A percentile compares a stretch with the other conserved stretches of the same genome.
These are phyloP conservation scores for Agroathelia rolfsii DNA, from an alignment of 1,284 basidiomycete species.

Conservation along the genomic window DNA sequence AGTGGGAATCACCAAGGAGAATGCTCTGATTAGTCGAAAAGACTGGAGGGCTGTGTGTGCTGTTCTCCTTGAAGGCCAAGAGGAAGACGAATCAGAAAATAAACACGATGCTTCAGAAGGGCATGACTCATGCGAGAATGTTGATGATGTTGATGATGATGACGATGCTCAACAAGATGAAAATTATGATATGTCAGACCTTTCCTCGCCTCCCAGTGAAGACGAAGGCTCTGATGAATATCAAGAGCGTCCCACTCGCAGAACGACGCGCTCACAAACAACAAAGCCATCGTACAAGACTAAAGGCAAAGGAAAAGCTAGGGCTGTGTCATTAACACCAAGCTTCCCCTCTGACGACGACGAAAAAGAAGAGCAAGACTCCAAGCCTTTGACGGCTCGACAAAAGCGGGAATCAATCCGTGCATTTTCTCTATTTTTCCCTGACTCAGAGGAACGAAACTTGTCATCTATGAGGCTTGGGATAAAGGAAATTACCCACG, in stretches of 20 bases:
- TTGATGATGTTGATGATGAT: slow-evolving; percentile 15
- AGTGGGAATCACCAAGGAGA: slow-evolving; percentile 13
- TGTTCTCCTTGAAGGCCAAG: slow-evolving; percentile 40
- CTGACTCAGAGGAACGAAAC: slow-evolving; percentile 29
- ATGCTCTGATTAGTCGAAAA: slow-evolving; percentile 36
- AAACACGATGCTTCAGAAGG: no score
- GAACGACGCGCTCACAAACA: no score
- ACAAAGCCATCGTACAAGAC: no score
- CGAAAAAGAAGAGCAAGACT: slow-evolving; percentile 15
- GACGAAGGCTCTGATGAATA: slow-evolving; percentile 20
- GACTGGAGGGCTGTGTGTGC: slow-evolving; percentile 72
- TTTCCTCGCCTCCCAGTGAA: slow-evolving; percentile 8
- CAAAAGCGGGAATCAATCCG: slow-evolving; percentile 43
- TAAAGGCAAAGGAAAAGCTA: slow-evolving; percentile 12
- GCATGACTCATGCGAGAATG: slow-evolving; percentile 16
- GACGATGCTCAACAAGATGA: slow-evolving; percentile 17
- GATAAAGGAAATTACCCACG: slow-evolving; percentile 53
- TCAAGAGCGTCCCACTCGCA: no score
- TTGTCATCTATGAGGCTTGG: slow-evolving; percentile 42
- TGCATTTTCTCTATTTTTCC: slow-evolving; percentile 64
- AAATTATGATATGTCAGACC: slow-evolving; percentile 16
- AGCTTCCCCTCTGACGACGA: slow-evolving; percentile 7
- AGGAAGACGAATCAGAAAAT: no score
- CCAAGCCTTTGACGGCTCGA: slow-evolving; percentile 31
- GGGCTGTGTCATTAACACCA: neutral